Conservation (phyloP, 164 flowering plant genomes). For the Chloranthus sessilifolius region DNA sequence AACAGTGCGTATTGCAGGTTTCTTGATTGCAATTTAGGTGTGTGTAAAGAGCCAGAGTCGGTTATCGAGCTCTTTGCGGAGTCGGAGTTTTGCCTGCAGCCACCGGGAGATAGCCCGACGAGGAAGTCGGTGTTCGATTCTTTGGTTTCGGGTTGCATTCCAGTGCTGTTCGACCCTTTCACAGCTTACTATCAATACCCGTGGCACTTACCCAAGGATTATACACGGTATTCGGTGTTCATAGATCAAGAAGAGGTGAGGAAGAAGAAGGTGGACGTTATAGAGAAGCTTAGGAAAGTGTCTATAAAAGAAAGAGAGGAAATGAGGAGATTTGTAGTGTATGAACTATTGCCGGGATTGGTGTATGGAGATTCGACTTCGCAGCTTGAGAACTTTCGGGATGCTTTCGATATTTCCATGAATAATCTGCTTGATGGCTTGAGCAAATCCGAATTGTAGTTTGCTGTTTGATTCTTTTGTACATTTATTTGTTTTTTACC, state of each 20-base stretch:
- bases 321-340: constrained; percentile 72
- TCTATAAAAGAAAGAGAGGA: constrained; percentile 40
- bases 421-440: constrained; percentile 45
- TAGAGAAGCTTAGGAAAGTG: constrained; percentile 46
- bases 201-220: constrained; percentile 81
- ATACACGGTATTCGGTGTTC: constrained; percentile 49
- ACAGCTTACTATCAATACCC: constrained; percentile 80
- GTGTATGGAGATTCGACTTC: constrained; percentile 52
- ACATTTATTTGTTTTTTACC: not conserved
- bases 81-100: constrained; percentile 84
- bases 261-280: constrained; percentile 41
- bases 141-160: constrained; percentile 76
- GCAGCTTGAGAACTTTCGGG: constrained; percentile 46
- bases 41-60: constrained; percentile 35
- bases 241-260: constrained; percentile 61
- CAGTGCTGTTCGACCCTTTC: constrained; percentile 71
- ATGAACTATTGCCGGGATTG: constrained; percentile 66
- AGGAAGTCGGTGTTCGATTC: constrained; percentile 82
- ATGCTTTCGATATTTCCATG: constrained; percentile 59
- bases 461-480: too few relatives aligned
- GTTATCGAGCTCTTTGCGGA: constrained; percentile 50
- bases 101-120: constrained; percentile 81
- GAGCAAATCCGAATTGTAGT: constrained; percentile 17
- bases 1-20: constrained; percentile 33
- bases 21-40: constrained; percentile 38